Percentiles rank a stretch among this genome's conserved stretches.
phyloP scores from a whole-genome alignment of 306 rosid genomes.

The Prunus mira region DNA sequence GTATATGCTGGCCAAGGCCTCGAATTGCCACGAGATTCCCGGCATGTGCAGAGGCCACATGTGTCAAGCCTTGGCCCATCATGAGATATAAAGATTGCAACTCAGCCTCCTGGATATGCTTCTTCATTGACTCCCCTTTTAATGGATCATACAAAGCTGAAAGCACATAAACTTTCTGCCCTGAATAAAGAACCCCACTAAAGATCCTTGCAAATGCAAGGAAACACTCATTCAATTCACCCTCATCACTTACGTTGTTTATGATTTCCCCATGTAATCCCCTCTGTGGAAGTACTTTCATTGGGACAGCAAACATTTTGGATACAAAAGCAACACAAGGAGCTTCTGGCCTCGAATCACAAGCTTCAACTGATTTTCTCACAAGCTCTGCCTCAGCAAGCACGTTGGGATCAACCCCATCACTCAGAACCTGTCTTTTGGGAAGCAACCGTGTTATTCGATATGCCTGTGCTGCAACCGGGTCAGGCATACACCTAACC shows the following conservation, averaged over 20 bases:
- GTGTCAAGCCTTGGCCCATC: constrained; percentile 95
- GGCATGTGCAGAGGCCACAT: constrained; percentile 60
- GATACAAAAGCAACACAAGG: constrained; percentile 88
- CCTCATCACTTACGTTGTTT: constrained; percentile 39
- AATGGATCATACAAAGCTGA: constrained; percentile 86
- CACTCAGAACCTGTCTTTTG: constrained; percentile 35
- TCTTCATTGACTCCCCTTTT: constrained; percentile 70
- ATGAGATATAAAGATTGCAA: constrained; percentile 69
- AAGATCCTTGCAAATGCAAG: constrained; percentile 88
- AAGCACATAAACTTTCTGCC: constrained; percentile 77
- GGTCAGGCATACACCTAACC: constrained; percentile 68
- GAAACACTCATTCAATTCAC: constrained; percentile 79
- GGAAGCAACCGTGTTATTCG: constrained; percentile 68
- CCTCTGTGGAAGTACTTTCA: constrained; percentile 58
- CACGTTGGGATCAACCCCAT: constrained; percentile 24
- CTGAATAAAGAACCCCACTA: constrained; percentile 67
- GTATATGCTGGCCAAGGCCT: constrained; percentile 87
- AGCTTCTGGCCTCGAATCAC: constrained; percentile 64
- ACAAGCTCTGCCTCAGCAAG: constrained; percentile 48
- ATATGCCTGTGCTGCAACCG: constrained; percentile 55
- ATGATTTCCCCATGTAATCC: constrained; percentile 33
- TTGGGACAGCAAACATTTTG: constrained; percentile 87
- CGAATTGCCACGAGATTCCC: constrained; percentile 88
- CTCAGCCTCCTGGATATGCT: constrained; percentile 80
- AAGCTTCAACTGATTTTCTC: constrained; percentile 54